Conservation (phyloP, 2,329 filamentous ascomycete genomes). For the Neonectria coccinea region DNA sequence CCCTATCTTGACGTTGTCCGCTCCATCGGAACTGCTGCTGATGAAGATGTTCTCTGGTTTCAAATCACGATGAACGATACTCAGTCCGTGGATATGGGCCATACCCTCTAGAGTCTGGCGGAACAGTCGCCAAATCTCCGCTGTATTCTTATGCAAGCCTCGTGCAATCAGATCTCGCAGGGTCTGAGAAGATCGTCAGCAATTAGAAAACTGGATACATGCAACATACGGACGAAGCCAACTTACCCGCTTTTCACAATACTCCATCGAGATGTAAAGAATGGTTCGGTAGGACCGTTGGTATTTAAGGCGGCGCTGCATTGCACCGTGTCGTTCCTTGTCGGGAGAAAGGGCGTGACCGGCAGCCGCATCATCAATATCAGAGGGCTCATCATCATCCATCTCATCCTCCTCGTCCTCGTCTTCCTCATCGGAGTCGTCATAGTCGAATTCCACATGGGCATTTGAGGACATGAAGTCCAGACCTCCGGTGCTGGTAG, state of each 20-base stretch:
- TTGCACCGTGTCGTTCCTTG: constrained; percentile 46
- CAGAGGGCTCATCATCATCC: constrained; percentile 59
- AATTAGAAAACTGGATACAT: not conserved
- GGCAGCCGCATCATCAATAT: constrained; percentile 48
- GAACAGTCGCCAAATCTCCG: constrained; percentile 90
- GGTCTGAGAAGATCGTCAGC: constrained; percentile 60
- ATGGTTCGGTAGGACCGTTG: constrained; percentile 74
- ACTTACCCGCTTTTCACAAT: constrained; percentile 87
- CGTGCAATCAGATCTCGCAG: constrained; percentile 87
- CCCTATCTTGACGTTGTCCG: constrained; percentile 93
- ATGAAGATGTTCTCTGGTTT: constrained; percentile 99
- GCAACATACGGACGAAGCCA: not conserved
- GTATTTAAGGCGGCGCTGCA: constrained; percentile 51
- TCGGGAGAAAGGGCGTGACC: constrained; percentile 46
- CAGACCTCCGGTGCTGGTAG: constrained; percentile 80
- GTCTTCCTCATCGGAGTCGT: constrained; percentile 57
- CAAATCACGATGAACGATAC: constrained; percentile 94
- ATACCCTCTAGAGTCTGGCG: constrained; percentile 92
- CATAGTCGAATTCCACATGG: constrained; percentile 81
- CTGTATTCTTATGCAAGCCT: constrained; percentile 77
- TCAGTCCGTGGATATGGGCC: constrained; percentile 87
- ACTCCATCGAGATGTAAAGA: constrained; percentile 99
- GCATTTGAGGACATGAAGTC: constrained; percentile 94
- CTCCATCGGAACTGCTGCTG: constrained; percentile 72
- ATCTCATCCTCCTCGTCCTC: constrained; percentile 60